Percentiles rank a stretch among this genome's conserved stretches.
Evolutionary conservation across 2,329 filamentous ascomycete genomes (phyloP).

Genomic region (Ophiostoma populinum): DNA sequence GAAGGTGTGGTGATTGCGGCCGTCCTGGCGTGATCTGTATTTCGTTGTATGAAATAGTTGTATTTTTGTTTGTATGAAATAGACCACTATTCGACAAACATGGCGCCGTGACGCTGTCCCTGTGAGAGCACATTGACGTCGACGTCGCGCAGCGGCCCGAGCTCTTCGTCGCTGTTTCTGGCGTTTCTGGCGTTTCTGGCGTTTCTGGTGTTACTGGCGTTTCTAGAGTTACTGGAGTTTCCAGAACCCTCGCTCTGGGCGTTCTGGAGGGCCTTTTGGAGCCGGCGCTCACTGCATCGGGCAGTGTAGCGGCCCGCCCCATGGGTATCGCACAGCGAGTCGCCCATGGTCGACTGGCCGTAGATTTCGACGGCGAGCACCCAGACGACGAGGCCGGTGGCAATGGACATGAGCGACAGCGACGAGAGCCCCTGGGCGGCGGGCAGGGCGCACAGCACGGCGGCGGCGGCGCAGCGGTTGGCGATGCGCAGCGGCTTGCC

Average conservation of each 20-base stretch:
- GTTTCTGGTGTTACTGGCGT: constrained; percentile 2
- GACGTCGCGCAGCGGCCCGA: constrained; percentile 7
- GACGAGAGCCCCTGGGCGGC: constrained; percentile 28
- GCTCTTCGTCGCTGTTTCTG: constrained; percentile 5
- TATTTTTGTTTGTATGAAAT: background rate
- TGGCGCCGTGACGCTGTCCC: constrained; percentile 16
- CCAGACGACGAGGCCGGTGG: constrained; percentile 26
- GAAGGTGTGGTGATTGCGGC: constrained; percentile 25
- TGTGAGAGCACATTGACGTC: constrained; percentile 15
- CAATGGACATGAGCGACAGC: constrained; percentile 27
- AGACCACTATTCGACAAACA: constrained; percentile 9
- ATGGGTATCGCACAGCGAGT: constrained; percentile 25
- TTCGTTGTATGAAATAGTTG: background rate
- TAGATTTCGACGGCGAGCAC: constrained; percentile 31
- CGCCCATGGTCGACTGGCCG: constrained; percentile 27
- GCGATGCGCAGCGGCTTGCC: constrained; percentile 31
- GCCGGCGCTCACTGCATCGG: constrained; percentile 21
- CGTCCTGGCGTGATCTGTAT: background rate
- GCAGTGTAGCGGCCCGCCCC: constrained; percentile 24
- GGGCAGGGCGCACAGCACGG: constrained; percentile 38
- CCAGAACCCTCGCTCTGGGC: constrained; percentile 5
- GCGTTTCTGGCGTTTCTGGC: background rate
- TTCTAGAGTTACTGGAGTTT: constrained; percentile 3
- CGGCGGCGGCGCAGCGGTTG: constrained; percentile 30
- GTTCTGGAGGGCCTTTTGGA: constrained; percentile 16